phyloP scores from a whole-genome alignment of 164 flowering plant genomes.

The Tetrastigma voinierianum region DNA sequence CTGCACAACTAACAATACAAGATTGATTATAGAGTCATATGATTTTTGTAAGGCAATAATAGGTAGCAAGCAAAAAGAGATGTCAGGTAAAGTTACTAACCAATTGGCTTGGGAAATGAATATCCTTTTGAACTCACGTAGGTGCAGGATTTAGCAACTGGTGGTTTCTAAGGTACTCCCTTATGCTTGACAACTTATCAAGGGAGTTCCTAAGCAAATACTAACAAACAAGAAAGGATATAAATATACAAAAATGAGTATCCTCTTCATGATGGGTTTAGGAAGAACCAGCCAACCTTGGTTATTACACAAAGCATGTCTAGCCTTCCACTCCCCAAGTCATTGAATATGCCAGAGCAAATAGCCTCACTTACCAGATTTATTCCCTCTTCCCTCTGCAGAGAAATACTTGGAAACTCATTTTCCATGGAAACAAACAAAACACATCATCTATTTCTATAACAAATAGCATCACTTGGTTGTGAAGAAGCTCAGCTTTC shows the following conservation, averaged over 20 bases:
- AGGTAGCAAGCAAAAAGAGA: constrained; percentile 33
- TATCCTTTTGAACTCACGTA: constrained; percentile 62
- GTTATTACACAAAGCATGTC: constrained; percentile 93
- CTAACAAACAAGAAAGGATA: neutral
- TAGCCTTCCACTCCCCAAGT: constrained; percentile 98
- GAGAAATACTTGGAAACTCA: too few species aligned
- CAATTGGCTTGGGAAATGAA: constrained; percentile 68
- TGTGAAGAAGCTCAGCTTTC: too few species aligned
- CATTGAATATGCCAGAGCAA: constrained; percentile 91
- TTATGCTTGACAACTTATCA: constrained; percentile 45
- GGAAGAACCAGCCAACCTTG: constrained; percentile 51
- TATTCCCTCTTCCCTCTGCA: constrained; percentile 94
- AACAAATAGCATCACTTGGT: too few species aligned
- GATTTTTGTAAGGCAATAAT: too few species aligned
- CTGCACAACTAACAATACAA: too few species aligned
- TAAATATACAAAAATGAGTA: too few species aligned
- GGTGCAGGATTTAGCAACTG: constrained; percentile 74
- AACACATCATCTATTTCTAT: too few species aligned
- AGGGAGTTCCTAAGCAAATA: neutral
- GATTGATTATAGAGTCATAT: too few species aligned
- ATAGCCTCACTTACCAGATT: constrained; percentile 78
- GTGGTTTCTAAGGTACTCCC: constrained; percentile 81
- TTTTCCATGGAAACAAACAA: too few species aligned
- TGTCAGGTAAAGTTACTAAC: constrained; percentile 39
- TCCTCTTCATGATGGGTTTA: too few species aligned